phyloP scores from a whole-genome alignment of 1,139 yeast genomes.

The Diutina ranongensis region DNA sequence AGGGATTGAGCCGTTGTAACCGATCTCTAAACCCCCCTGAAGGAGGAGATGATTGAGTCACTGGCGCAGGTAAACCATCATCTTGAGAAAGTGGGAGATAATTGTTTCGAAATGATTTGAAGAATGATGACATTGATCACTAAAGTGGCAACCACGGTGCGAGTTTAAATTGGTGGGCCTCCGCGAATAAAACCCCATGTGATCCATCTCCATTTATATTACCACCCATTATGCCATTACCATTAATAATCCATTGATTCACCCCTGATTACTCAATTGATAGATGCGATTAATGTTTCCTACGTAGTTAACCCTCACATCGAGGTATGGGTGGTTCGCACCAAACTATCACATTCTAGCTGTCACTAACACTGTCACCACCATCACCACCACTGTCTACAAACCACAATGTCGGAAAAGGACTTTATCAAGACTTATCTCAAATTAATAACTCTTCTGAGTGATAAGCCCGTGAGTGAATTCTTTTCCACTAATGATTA shows the following conservation, averaged over 20 bases:
- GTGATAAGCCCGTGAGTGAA: background rate
- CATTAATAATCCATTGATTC: too few species aligned
- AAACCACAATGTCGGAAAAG: slow-evolving; percentile 3
- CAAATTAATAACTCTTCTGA: background rate
- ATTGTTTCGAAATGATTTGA: slow-evolving; percentile 8
- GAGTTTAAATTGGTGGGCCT: background rate
- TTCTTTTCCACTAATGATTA: slow-evolving; percentile 4
- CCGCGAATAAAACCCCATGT: background rate
- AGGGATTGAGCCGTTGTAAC: slow-evolving; percentile 27
- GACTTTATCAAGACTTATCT: slow-evolving; percentile 4
- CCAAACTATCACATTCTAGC: background rate
- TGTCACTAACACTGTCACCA: background rate
- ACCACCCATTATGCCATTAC: too few species aligned
- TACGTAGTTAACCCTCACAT: too few species aligned
- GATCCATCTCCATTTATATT: too few species aligned
- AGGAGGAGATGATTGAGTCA: slow-evolving; percentile 17
- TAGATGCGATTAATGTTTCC: too few species aligned
- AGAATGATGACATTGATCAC: background rate
- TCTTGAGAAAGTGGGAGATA: slow-evolving; percentile 25
- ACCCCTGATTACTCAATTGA: too few species aligned
- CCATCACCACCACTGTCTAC: background rate
- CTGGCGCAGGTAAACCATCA: slow-evolving; percentile 32
- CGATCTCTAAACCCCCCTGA: slow-evolving; percentile 14
- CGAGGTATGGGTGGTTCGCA: too few species aligned
- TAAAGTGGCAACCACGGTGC: background rate